Evolutionary conservation across 2,329 filamentous ascomycete genomes (phyloP).

Genomic region (Colletotrichum sp.): DNA sequence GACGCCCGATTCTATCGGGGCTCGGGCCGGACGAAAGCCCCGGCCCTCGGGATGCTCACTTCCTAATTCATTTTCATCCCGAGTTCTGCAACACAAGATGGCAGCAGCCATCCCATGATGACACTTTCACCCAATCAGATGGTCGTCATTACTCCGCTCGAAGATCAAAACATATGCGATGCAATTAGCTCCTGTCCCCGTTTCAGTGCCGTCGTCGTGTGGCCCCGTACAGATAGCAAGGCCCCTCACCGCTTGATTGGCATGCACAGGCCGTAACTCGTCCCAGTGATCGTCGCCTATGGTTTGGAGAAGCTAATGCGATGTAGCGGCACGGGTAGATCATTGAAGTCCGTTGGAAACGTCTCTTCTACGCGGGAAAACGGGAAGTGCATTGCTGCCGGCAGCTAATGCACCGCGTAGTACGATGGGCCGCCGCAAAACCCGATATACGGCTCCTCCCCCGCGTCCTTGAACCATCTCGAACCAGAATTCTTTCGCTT

Average conservation of each 20-base stretch:
- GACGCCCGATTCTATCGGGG: background rate
- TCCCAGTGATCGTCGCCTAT: background rate
- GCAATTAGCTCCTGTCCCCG: background rate
- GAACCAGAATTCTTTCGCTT: background rate
- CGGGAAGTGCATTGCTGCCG: background rate
- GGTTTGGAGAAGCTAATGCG: background rate
- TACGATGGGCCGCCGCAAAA: background rate
- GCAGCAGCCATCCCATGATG: background rate
- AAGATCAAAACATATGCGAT: background rate
- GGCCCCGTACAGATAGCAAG: background rate
- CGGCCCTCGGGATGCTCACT: background rate
- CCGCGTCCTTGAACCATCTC: background rate
- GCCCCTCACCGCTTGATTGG: background rate
- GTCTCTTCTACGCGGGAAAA: background rate
- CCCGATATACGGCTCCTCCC: background rate
- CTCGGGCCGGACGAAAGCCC: background rate
- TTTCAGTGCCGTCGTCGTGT: background rate
- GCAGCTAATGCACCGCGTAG: background rate
- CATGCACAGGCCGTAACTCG: background rate
- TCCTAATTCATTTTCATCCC: background rate
- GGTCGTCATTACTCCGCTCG: background rate
- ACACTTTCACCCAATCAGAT: background rate
- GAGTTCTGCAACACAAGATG: background rate
- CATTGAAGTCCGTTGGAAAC: background rate
- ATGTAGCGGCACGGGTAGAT: background rate